Conservation (phyloP, 495 filamentous ascomycete genomes). For the Sporormia fimetaria region DNA sequence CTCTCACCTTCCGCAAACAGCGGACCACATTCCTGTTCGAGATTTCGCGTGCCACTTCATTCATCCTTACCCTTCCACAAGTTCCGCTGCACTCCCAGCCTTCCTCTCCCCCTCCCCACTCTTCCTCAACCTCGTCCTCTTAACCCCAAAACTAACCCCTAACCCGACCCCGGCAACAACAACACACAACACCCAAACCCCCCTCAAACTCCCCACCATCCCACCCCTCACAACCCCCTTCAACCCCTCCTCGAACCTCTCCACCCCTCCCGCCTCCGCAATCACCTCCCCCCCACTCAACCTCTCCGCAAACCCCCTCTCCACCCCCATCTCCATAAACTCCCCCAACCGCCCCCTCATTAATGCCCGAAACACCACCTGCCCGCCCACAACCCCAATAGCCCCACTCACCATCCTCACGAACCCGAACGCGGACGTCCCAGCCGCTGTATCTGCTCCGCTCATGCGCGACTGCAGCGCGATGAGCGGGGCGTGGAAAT, state of each 20-base stretch:
- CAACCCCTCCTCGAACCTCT: constrained; percentile 7
- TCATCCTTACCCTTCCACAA: too few species aligned
- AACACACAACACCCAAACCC: constrained; percentile 16
- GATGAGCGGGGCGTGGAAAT: constrained; percentile 49
- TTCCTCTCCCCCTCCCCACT: constrained; percentile 39
- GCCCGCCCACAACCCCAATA: constrained; percentile 25
- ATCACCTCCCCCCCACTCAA: constrained; percentile 17
- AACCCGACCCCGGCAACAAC: constrained; percentile 27
- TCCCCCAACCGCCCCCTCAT: constrained; percentile 30
- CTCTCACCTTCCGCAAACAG: too few species aligned
- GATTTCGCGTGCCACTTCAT: too few species aligned
- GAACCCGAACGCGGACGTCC: constrained; percentile 24
- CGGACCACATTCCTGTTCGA: too few species aligned
- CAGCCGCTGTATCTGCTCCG: constrained; percentile 25
- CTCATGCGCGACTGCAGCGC: constrained; percentile 45
- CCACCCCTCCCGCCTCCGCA: constrained; percentile 3
- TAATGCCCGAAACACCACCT: constrained; percentile 19
- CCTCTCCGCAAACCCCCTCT: constrained; percentile 6
- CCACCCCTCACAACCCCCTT: constrained; percentile 6
- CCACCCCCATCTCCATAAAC: constrained; percentile 7
- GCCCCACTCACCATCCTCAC: constrained; percentile 21
- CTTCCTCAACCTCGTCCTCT: constrained; percentile 44
- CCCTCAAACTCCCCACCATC: constrained; percentile 2
- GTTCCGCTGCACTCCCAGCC: background rate
- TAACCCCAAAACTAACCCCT: constrained; percentile 44